A percentile compares a stretch with the other conserved stretches of the same genome.
phyloP scores from a whole-genome alignment of 169 alveolate species.

The Eimeria falciformis region DNA sequence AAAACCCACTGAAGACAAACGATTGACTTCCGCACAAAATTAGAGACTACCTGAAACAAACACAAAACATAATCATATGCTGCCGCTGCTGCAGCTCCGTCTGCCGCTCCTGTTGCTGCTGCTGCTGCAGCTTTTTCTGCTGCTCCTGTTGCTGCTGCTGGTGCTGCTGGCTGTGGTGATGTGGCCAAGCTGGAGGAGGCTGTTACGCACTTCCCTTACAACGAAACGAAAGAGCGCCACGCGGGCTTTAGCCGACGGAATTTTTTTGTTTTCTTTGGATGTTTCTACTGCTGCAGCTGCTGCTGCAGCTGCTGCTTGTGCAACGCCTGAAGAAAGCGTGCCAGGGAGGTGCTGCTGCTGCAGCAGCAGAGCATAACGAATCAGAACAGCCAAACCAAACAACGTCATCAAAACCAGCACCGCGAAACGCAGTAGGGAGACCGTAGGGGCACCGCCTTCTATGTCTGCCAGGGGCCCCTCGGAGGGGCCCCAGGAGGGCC shows the following conservation, averaged over 20 bases:
- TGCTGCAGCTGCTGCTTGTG: conserved; percentile 34
- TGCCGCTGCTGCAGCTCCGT: background rate
- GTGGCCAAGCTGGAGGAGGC: background rate
- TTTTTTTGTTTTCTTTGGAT: background rate
- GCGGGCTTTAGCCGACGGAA: background rate
- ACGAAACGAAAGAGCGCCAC: background rate
- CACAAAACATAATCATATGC: background rate
- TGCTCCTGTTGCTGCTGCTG: background rate
- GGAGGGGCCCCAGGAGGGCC: background rate
- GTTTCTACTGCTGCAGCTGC: conserved; percentile 15
- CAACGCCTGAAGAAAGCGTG: background rate
- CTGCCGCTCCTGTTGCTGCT: conserved; percentile 5
- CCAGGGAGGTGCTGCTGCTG: conserved; percentile 60
- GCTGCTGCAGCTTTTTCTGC: background rate
- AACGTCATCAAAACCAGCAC: background rate
- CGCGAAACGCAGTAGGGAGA: background rate
- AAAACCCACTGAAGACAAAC: background rate
- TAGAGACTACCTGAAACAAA: background rate
- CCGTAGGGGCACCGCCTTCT: background rate
- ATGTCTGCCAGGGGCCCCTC: background rate
- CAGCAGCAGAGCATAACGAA: conserved; percentile 36
- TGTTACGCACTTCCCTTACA: conserved; percentile 5
- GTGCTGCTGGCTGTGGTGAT: background rate
- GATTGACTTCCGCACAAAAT: background rate
- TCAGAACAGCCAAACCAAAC: background rate